These are phyloP conservation scores for Lentinula sp. DNA, from an alignment of 768 basidiomycete genomes.

Conservation along the genomic window DNA sequence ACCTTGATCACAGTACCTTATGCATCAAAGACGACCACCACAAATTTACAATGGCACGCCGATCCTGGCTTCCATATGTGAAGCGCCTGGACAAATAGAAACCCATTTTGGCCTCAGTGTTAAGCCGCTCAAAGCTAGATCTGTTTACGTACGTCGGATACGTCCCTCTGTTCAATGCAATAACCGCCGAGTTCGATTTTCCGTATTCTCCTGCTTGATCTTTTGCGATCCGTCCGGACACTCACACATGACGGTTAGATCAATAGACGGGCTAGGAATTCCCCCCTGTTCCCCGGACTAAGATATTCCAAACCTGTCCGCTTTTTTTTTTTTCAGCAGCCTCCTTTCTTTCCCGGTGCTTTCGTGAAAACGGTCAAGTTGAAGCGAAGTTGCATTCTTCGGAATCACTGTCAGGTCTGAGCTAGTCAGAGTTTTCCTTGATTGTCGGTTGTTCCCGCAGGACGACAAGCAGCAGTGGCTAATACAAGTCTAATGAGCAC, in stretches of 20 bases:
- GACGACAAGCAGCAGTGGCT: no score
- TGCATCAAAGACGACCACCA: conserved; percentile 55
- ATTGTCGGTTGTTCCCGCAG: not conserved
- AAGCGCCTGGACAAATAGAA: conserved; percentile 22
- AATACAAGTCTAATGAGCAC: no score
- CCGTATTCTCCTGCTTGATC: not conserved
- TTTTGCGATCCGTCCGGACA: not conserved
- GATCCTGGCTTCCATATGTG: conserved; percentile 44
- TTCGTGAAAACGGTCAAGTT: no score
- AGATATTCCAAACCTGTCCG: not conserved
- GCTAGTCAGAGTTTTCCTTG: not conserved
- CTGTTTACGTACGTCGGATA: not conserved
- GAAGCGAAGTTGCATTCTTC: no score
- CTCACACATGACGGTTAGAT: not conserved
- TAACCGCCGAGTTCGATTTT: not conserved
- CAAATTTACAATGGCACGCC: conserved; percentile 37
- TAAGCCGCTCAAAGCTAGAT: not conserved
- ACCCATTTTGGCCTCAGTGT: not conserved
- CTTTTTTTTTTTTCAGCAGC: no score
- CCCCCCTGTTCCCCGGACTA: not conserved
- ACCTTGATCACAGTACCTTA: conserved; percentile 34
- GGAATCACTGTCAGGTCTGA: no score
- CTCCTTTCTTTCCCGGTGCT: no score
- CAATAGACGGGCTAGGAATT: not conserved
- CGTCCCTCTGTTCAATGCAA: not conserved